Percentiles rank a stretch among this genome's conserved stretches.
Evolutionary conservation across 2,329 filamentous ascomycete genomes (phyloP).

Genomic region (Colletotrichum sansevieriae): DNA sequence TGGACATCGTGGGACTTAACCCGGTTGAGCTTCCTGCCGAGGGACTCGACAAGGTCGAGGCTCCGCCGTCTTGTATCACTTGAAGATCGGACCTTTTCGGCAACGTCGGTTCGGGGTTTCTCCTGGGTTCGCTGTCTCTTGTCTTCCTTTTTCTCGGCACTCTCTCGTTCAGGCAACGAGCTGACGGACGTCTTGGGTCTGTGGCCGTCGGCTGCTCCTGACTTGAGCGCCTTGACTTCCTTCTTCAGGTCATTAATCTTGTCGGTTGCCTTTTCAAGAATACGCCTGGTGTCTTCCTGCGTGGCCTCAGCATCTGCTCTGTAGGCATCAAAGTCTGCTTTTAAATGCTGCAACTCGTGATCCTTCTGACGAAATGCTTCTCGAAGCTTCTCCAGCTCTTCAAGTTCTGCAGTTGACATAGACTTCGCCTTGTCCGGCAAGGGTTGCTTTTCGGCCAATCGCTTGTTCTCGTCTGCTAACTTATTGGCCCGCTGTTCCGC

Average conservation of each 20-base stretch:
- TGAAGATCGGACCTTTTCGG: slow-evolving; percentile 36
- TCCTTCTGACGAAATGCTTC: slow-evolving; percentile 61
- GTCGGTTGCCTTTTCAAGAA: slow-evolving; percentile 68
- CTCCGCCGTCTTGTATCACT: slow-evolving; percentile 41
- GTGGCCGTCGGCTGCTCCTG: slow-evolving; percentile 37
- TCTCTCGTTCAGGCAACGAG: slow-evolving; percentile 21
- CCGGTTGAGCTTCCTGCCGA: slow-evolving; percentile 42
- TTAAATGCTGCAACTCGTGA: slow-evolving; percentile 62
- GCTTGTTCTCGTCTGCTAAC: slow-evolving; percentile 53
- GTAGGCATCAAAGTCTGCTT: slow-evolving; percentile 66
- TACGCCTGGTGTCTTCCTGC: slow-evolving; percentile 67
- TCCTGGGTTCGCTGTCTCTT: slow-evolving; percentile 17
- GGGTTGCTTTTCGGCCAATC: slow-evolving; percentile 43
- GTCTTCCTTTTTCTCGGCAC: slow-evolving; percentile 12
- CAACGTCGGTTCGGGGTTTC: slow-evolving; percentile 17
- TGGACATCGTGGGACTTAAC: slow-evolving; percentile 48
- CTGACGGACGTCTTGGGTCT: slow-evolving; percentile 21
- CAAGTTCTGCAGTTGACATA: slow-evolving; percentile 32
- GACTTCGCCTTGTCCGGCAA: slow-evolving; percentile 17
- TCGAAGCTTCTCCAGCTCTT: slow-evolving; percentile 49
- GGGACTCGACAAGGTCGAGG: slow-evolving; percentile 46
- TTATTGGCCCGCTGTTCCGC: slow-evolving; percentile 59
- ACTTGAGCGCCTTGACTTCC: slow-evolving; percentile 62
- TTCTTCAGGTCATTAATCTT: slow-evolving; percentile 69
- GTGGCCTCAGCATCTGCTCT: slow-evolving; percentile 66